Evolutionary conservation across 768 basidiomycete genomes (phyloP).

Genomic region (Leccinellum rugosiceps): DNA sequence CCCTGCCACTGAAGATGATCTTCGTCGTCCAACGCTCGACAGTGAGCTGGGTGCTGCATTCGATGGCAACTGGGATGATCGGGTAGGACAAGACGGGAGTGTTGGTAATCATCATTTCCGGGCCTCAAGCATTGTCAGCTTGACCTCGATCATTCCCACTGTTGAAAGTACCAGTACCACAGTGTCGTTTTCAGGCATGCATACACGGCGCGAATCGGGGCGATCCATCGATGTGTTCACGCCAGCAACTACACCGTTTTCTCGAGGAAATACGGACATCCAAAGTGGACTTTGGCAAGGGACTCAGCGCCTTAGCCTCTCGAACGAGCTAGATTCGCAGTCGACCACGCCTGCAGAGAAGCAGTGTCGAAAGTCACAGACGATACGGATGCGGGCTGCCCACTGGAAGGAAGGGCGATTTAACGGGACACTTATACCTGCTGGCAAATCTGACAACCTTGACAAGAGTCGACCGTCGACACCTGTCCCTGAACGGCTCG

Average conservation of each 20-base stretch:
- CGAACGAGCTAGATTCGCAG: slow-evolving; percentile 29
- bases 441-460: slow-evolving; percentile 10
- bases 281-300: slow-evolving; percentile 14
- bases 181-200: slow-evolving; percentile 2
- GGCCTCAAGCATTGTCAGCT: slow-evolving; percentile 53
- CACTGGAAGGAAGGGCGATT: slow-evolving; percentile 61
- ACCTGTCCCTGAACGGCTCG: slow-evolving; percentile 40
- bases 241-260: neutral
- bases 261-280: slow-evolving; percentile 5
- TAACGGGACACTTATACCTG: slow-evolving; percentile 31
- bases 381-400: slow-evolving; percentile 54
- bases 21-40: slow-evolving; percentile 41
- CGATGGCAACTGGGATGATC: slow-evolving; percentile 24
- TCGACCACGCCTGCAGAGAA: slow-evolving; percentile 21
- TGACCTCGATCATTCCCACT: slow-evolving; percentile 37
- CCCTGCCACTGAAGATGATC: neutral
- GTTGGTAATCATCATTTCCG: slow-evolving; percentile 45
- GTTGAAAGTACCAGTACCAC: slow-evolving; percentile 11
- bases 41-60: slow-evolving; percentile 58
- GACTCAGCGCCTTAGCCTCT: neutral
- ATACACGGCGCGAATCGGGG: neutral
- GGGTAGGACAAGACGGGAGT: slow-evolving; percentile 14
- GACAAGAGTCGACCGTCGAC: slow-evolving; percentile 27
- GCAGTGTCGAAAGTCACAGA: slow-evolving; percentile 41
- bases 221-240: slow-evolving; percentile 1